Evolutionary conservation across 2,329 filamentous ascomycete genomes (phyloP), one percentile per base, ranked within the genome.

Genomic region (Trichophyton schoenleinii): DNA sequence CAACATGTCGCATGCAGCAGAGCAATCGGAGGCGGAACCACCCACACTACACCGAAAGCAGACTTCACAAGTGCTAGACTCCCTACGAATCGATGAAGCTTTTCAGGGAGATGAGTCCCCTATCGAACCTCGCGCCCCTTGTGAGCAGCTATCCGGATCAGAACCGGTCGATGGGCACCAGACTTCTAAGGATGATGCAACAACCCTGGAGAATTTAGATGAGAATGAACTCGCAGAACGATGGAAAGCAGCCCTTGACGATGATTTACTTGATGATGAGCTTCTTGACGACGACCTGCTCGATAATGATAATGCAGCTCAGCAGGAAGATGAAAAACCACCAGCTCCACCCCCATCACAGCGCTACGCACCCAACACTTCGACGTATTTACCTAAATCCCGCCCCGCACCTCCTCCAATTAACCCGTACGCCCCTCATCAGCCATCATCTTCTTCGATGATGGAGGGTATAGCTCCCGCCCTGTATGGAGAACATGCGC

Each of bases 161-260:
- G 34, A 3, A 6, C 44, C 46, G 20, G 8, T 20, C 4, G 28
- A 36, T 20, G 20, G 18, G 25, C 8, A 22, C 18, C 31, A 15
- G 8, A 5, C 7, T 11, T 34, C 52, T 9, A 42, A 55, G 22
- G 36, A 44, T 58, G 57, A 58, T 34, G 13, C 15, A 28, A 18
- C 36, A 31, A 31, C 36, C 20, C 6, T 3, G 9, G 41, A 25
- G n/a, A 58, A 38, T 22, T n/a, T 44, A 18, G 15, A 68, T 1
- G 74, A 81, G 5, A 81, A 86, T 48, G 88, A 92, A 68, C 73
- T 94, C 46, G 87, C 87, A 53, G 88, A 88, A 18, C 86, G 89
- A 66, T 96, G 92, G 89, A 83, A 89, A 65, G 87, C 88, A 55
- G 88, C 89, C 49, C 83, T 96, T 13, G 87, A 88, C 57, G 87